A percentile compares a stretch with the other conserved stretches of the same genome.
Conservation (phyloP, 2,329 filamentous ascomycete species). For the Xylariaceae sp. region DNA sequence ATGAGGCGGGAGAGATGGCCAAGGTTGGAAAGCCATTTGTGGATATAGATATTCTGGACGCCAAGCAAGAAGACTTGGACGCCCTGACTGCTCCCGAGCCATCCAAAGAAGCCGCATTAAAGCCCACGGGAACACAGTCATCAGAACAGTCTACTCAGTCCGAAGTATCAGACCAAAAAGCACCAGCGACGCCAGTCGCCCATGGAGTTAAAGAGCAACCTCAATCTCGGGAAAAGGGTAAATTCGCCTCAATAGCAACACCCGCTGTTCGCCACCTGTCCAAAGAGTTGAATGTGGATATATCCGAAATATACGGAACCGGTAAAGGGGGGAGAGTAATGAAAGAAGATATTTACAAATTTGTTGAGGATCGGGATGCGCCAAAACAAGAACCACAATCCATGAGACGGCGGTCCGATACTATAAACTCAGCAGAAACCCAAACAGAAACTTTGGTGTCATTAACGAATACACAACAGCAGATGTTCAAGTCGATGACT, state of each 20-base stretch:
- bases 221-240: slow-evolving; percentile 45
- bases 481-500: slow-evolving; percentile 99
- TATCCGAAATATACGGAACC: slow-evolving; percentile 74
- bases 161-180: slow-evolving; percentile 10
- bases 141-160: slow-evolving; percentile 13
- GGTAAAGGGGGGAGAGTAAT: slow-evolving; percentile 86
- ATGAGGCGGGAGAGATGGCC: slow-evolving; percentile 93
- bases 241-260: slow-evolving; percentile 74
- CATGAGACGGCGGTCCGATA: slow-evolving; percentile 31
- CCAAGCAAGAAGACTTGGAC: slow-evolving; percentile 57
- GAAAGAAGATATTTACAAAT: slow-evolving; percentile 85
- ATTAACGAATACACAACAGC: slow-evolving; percentile 74
- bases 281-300: slow-evolving; percentile 74
- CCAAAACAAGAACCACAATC: slow-evolving; percentile 12
- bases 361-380: slow-evolving; percentile 49
- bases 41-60: slow-evolving; percentile 86
- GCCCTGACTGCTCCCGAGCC: slow-evolving; percentile 35
- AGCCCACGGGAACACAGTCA: slow-evolving; percentile 22
- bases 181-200: slow-evolving; percentile 8
- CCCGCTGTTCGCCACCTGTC: slow-evolving; percentile 87
- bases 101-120: slow-evolving; percentile 25
- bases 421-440: slow-evolving; percentile 35
- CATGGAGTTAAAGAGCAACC: slow-evolving; percentile 13
- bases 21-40: slow-evolving; percentile 91
- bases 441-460: slow-evolving; percentile 66